Evolutionary conservation across 2,329 filamentous ascomycete species (phyloP).

Genomic region (Botrytis byssoidea): DNA sequence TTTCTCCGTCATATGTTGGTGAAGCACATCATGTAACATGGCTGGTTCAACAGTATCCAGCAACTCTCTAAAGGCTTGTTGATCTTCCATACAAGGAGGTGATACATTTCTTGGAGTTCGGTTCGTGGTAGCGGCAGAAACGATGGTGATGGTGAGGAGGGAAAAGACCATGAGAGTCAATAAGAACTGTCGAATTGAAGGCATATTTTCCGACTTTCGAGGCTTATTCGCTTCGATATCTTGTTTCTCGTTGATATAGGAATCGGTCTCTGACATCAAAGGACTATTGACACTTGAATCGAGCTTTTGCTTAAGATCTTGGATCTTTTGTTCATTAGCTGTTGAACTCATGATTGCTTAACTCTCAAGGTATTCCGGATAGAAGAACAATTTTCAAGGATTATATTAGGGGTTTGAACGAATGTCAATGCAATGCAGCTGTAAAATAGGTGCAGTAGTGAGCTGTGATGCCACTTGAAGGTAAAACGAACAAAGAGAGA

Average conservation of each 20-base stretch:
- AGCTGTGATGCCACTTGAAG: constrained; percentile 2
- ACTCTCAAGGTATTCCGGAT: neutral
- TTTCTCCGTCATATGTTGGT: constrained; percentile 59
- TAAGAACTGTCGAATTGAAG: constrained; percentile 41
- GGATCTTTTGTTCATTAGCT: constrained; percentile 27
- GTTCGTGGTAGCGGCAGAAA: constrained; percentile 37
- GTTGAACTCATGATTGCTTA: constrained; percentile 25
- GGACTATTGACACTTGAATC: neutral
- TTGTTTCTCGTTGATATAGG: constrained; percentile 18
- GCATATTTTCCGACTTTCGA: constrained; percentile 40
- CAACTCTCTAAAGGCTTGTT: constrained; percentile 51
- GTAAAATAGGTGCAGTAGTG: neutral
- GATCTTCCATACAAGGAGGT: constrained; percentile 25
- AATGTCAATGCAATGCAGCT: neutral
- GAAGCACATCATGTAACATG: constrained; percentile 64
- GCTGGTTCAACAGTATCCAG: constrained; percentile 56
- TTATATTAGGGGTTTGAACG: constrained; percentile 9
- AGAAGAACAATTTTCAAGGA: neutral
- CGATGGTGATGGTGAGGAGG: constrained; percentile 41
- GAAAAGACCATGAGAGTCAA: constrained; percentile 39
- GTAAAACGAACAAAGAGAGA: constrained; percentile 8
- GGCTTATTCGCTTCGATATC: constrained; percentile 16
- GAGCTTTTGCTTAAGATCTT: constrained; percentile 23
- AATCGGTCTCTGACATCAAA: constrained; percentile 3
- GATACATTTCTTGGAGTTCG: constrained; percentile 21